A percentile compares a stretch with the other conserved stretches of the same genome.
Conservation (phyloP, 2,329 filamentous ascomycete genomes). For the Aquanectria penicillioides region DNA sequence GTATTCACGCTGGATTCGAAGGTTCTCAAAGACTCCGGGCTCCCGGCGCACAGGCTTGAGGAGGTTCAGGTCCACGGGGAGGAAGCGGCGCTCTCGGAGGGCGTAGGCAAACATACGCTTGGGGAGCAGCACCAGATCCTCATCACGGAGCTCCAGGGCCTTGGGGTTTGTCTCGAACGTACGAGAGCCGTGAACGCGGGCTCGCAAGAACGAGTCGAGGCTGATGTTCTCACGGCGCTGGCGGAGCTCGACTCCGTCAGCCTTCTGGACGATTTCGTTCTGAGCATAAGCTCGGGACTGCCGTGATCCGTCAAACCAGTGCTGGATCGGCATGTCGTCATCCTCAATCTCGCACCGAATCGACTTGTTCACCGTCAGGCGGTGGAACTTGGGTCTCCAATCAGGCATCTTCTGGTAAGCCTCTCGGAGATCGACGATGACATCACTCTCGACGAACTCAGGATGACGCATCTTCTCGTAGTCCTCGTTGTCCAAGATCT, state of each 20-base stretch:
- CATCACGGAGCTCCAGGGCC: conserved; percentile 38
- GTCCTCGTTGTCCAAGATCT: conserved; percentile 45
- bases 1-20: conserved; percentile 52
- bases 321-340: conserved; percentile 50
- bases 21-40: conserved; percentile 51
- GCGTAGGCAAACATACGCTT: conserved; percentile 55
- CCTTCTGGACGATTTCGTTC: conserved; percentile 48
- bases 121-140: conserved; percentile 49
- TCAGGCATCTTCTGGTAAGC: conserved; percentile 51
- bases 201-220: conserved; percentile 47
- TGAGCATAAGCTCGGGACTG: conserved; percentile 46
- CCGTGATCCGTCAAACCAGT: conserved; percentile 47
- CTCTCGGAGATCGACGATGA: conserved; percentile 55
- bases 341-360: conserved; percentile 44
- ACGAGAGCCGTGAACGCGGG: conserved; percentile 48
- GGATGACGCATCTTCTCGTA: conserved; percentile 50
- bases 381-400: conserved; percentile 48
- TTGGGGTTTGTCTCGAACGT: conserved; percentile 47
- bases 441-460: conserved; percentile 53
- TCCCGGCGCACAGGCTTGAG: conserved; percentile 49
- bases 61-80: conserved; percentile 48
- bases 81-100: conserved; percentile 51
- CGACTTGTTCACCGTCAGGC: conserved; percentile 44
- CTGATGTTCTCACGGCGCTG: conserved; percentile 50
- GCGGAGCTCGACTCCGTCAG: conserved; percentile 48